A percentile compares a stretch with the other conserved stretches of the same genome.
phyloP scores from a whole-genome alignment of 106 monocot genomes.

The Ottelia alismoides region DNA sequence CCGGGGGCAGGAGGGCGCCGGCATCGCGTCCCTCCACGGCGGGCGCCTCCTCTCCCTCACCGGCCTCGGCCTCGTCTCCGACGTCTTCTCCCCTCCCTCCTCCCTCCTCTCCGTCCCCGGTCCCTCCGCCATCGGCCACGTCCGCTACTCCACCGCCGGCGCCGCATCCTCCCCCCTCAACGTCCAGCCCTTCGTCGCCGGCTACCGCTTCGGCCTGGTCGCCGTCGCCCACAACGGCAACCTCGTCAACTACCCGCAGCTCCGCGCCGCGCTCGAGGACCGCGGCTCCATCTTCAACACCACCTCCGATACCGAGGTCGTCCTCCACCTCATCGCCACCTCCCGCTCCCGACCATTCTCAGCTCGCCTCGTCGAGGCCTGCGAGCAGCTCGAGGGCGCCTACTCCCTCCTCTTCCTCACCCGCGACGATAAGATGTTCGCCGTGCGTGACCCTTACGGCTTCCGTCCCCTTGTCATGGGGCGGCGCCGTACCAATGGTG shows the following conservation, averaged over 20 bases:
- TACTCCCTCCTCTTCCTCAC: conserved; percentile 49
- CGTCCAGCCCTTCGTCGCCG: conserved; percentile 69
- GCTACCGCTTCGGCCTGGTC: conserved; percentile 26
- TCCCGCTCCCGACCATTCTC: conserved; percentile 46
- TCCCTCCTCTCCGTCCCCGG: conserved; percentile 44
- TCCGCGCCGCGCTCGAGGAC: conserved; percentile 24
- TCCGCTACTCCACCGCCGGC: conserved; percentile 78
- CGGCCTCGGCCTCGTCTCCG: conserved; percentile 69
- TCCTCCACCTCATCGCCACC: conserved; percentile 56
- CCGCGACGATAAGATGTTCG: conserved; percentile 30
- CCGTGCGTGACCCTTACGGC: conserved; percentile 64
- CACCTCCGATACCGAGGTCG: conserved; percentile 54
- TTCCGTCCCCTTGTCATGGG: conserved; percentile 79
- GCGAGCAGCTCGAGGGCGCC: conserved; percentile 32
- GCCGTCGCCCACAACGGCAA: conserved; percentile 72
- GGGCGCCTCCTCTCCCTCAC: conserved; percentile 17
- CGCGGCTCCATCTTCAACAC: conserved; percentile 71
- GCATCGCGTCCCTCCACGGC: conserved; percentile 34
- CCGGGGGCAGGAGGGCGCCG: conserved; percentile 78
- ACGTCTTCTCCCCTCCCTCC: conserved; percentile 28
- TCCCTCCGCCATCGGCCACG: conserved; percentile 61
- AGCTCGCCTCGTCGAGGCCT: conserved; percentile 35
- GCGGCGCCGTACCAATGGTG: conserved; percentile 25
- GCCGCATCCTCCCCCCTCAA: conserved; percentile 38
- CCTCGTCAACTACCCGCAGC: conserved; percentile 50